phyloP scores from a whole-genome alignment of 164 flowering plant genomes.

The Vitis cinerea region DNA sequence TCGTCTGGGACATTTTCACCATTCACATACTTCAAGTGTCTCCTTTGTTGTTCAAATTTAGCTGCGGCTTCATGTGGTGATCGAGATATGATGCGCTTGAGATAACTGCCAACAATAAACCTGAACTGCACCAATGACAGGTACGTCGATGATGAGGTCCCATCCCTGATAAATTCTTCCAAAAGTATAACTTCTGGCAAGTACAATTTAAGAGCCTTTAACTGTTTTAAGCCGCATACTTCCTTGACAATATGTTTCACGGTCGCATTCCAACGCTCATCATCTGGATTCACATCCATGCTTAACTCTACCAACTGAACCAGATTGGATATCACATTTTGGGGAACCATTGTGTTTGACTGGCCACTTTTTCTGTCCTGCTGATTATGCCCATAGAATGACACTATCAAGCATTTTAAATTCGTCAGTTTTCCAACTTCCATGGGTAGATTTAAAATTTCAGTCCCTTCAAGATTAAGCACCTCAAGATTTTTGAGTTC shows the following conservation, averaged over 20 bases:
- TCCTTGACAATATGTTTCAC: too few species aligned
- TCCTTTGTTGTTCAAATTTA: too few species aligned
- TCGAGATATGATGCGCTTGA: neutral
- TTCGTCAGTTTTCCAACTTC: conserved; percentile 4
- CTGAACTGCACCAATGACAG: neutral
- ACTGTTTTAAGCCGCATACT: too few species aligned
- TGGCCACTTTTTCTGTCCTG: neutral
- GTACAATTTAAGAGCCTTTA: too few species aligned
- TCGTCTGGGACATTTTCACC: neutral
- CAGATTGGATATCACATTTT: conserved; percentile 1
- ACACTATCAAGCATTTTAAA: conserved; percentile 12
- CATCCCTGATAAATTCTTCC: neutral
- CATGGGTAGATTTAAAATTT: conserved; percentile 10
- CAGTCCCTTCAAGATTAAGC: conserved; percentile 21
- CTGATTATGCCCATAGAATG: conserved; percentile 5
- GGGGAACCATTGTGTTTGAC: conserved; percentile 4
- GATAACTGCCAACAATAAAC: too few species aligned
- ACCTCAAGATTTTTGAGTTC: conserved; percentile 16
- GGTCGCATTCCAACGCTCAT: too few species aligned
- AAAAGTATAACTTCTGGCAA: neutral
- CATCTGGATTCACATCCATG: too few species aligned
- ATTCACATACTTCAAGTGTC: neutral
- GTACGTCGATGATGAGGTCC: neutral
- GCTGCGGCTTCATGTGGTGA: neutral
- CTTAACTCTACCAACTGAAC: neutral